Base-by-base conservation (phyloP, 2,329 filamentous ascomycete species). In the Trichoderma semiorbis region DNA sequence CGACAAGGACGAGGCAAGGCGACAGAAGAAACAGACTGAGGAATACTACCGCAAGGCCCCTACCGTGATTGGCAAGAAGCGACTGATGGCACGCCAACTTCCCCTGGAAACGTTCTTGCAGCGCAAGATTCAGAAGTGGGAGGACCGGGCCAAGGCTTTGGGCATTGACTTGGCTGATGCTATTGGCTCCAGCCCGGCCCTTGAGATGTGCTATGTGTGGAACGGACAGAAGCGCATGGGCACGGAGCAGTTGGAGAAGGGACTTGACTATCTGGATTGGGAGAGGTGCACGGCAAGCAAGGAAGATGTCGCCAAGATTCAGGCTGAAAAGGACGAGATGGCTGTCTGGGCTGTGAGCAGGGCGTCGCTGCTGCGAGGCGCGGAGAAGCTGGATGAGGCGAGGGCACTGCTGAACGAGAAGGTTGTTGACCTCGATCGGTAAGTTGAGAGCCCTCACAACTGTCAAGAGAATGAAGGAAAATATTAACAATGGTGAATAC, bases 141-240 rank as follows among this genome's bases (percentile, higher is more conserved):
- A 97, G 77, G 89, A 90, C 34, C 87, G 94, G 26, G 90, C 92
- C 5, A 91, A 91, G 77, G 84, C 87, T 60, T 88, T 90, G 80
- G 85, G 87, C 2, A 82, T 93, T 36, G 88, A 91, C 62, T 84
- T 98, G 4, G 87, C 92, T 2, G 95, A 98, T 76, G 94, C 92
- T 0, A 86, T 97, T 10, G 94, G 94, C 0, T 86, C 93, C 3
- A 92, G 91, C 72, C 96, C 96, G 0, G 85, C 93, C 0, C 89
- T 94, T 77, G 96, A 98, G 83, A 97, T 98, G 92, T 91, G 92
- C 14, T 97, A 95, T 80, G 90, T 98, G 76, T 98, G 95, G 95
- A 95, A 93, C 78, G 95, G 95, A 0, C 90, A 89, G 76, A 95
- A 93, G 81, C 90, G 94, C 69, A 97, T 97, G 93, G 84, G 87